A percentile compares a stretch with the other conserved stretches of the same genome.
phyloP scores from a whole-genome alignment of 331 rosid genomes.

The Rhamnella rubrinervis region DNA sequence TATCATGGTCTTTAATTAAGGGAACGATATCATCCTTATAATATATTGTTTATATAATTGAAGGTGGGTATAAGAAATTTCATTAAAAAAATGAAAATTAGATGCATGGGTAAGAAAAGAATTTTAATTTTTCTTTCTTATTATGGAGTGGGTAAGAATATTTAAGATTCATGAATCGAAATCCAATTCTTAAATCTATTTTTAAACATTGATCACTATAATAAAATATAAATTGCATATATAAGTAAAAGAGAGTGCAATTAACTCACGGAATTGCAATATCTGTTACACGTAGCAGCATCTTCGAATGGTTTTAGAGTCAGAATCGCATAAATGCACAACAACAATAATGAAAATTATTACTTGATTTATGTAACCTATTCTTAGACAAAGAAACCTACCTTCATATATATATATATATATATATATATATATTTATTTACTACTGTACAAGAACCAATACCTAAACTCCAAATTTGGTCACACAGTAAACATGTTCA shows the following conservation, averaged over 20 bases:
- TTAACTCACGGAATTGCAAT: neutral
- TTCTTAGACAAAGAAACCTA: neutral
- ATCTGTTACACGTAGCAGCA: constrained; percentile 2
- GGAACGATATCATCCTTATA: no score
- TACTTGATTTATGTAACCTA: neutral
- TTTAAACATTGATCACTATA: no score
- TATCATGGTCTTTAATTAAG: no score
- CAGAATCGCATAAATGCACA: constrained; percentile 2
- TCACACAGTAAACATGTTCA: constrained; percentile 19
- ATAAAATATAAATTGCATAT: neutral
- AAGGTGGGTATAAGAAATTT: no score
- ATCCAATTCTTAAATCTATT: no score
- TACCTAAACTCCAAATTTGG: neutral
- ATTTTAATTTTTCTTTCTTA: no score
- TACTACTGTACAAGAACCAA: neutral
- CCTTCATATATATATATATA: neutral
- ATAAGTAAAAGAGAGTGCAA: neutral
- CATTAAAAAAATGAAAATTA: no score
- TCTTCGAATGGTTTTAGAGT: neutral
- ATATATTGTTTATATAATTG: no score
- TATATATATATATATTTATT: neutral
- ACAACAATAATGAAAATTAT: neutral
- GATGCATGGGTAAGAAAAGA: no score
- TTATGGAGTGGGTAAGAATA: no score
- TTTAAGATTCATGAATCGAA: no score